A percentile compares a stretch with the other conserved stretches of the same genome.
Conservation (phyloP, 441 rosid genomes). For the Jatropha multifida region DNA sequence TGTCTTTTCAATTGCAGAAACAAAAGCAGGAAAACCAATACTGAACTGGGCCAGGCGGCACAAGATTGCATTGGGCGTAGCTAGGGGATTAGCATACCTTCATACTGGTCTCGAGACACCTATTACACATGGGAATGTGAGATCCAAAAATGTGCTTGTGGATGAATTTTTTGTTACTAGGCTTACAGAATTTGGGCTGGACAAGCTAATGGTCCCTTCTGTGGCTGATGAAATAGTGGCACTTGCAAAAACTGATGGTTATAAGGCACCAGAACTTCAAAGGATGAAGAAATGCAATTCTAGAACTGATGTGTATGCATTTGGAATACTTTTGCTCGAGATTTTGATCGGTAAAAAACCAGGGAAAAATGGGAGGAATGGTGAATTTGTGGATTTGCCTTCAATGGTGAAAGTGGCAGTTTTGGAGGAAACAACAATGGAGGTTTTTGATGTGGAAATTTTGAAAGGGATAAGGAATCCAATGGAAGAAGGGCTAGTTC, state of each 20-base stretch:
- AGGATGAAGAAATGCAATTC: conserved; percentile 94
- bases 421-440: conserved; percentile 93
- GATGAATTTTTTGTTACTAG: conserved; percentile 83
- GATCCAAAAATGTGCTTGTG: conserved; percentile 88
- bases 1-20: conserved; percentile 46
- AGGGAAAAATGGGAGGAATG: conserved; percentile 62
- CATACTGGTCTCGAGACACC: conserved; percentile 79
- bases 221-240: conserved; percentile 95
- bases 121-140: conserved; percentile 79
- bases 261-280: conserved; percentile 96
- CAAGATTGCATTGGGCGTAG: conserved; percentile 87
- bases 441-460: conserved; percentile 81
- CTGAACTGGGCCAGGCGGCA: conserved; percentile 94
- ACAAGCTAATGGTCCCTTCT: conserved; percentile 84
- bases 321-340: conserved; percentile 87
- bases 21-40: conserved; percentile 69
- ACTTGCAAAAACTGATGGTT: conserved; percentile 78
- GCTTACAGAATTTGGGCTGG: conserved; percentile 88
- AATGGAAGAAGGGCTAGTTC: conserved; percentile 95
- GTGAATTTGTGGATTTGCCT: conserved; percentile 73
- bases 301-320: conserved; percentile 94
- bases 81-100: conserved; percentile 85
- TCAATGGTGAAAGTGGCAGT: conserved; percentile 92
- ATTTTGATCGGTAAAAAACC: conserved; percentile 91
- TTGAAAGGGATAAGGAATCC: conserved; percentile 85